Conservation (phyloP, 108 stramenopile species). For the Tribonema minus region DNA sequence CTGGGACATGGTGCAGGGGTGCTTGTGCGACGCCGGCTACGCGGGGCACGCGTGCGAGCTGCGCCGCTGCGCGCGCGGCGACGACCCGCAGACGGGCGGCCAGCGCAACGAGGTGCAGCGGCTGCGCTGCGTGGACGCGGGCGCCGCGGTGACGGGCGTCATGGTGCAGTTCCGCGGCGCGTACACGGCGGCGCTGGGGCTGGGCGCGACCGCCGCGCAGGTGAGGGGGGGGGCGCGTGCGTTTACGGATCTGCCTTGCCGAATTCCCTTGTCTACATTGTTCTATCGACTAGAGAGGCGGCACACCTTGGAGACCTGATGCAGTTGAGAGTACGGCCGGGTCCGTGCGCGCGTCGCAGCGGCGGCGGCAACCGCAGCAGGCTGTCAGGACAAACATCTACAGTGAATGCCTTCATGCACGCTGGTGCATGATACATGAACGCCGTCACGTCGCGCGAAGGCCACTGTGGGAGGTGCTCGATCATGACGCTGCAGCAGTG, state of each 20-base stretch:
- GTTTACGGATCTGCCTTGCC: no score
- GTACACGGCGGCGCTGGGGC: constrained; percentile 18
- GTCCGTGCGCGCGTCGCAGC: not conserved
- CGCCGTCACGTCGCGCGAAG: no score
- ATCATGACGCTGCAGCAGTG: no score
- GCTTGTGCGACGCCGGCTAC: constrained; percentile 59
- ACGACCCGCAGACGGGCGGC: constrained; percentile 55
- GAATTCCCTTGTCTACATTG: not conserved
- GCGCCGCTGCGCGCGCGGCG: constrained; percentile 56
- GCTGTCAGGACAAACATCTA: no score
- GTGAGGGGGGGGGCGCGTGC: not conserved
- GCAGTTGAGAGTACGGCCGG: not conserved
- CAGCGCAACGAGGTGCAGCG: constrained; percentile 63
- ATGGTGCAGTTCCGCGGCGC: constrained; percentile 59
- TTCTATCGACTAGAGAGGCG: not conserved
- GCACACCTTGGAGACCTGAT: not conserved
- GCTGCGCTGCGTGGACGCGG: constrained; percentile 57
- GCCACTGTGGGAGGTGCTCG: no score
- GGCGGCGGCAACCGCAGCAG: not conserved
- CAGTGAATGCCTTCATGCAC: no score
- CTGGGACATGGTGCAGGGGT: constrained; percentile 58
- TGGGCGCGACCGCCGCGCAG: constrained; percentile 31
- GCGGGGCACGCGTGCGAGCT: constrained; percentile 59
- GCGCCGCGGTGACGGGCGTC: constrained; percentile 65
- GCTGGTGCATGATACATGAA: no score